These are phyloP conservation scores for Tubosaeta sp. DNA, from an alignment of 768 basidiomycete species.

Conservation along the genomic window DNA sequence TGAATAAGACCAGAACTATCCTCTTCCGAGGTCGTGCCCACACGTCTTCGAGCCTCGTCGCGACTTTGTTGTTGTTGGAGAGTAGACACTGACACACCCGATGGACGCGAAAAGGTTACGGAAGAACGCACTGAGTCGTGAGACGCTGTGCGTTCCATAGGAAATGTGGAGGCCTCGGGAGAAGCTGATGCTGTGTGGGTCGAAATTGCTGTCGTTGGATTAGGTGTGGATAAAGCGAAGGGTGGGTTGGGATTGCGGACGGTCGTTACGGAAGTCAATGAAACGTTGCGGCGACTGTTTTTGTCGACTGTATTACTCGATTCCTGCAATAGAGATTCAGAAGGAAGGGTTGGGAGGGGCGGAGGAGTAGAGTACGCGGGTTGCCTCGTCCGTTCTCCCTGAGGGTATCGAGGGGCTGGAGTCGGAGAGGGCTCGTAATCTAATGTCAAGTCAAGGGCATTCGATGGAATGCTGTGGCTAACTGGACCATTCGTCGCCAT, in stretches of 20 bases:
- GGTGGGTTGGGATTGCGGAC: slow-evolving; percentile 39
- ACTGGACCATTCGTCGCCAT: slow-evolving; percentile 6
- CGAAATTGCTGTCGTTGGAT: slow-evolving; percentile 64
- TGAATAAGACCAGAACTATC: slow-evolving; percentile 21
- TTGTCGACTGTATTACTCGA: slow-evolving; percentile 23
- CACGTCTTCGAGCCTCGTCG: slow-evolving; percentile 34
- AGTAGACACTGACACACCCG: slow-evolving; percentile 49
- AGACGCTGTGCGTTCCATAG: slow-evolving; percentile 45
- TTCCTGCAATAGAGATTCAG: slow-evolving; percentile 42
- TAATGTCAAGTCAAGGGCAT: slow-evolving; percentile 29
- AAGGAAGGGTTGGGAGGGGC: slow-evolving; percentile 56
- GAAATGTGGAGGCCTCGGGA: slow-evolving; percentile 29
- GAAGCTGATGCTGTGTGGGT: slow-evolving; percentile 58
- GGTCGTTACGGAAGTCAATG: slow-evolving; percentile 42
- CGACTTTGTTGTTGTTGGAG: slow-evolving; percentile 51
- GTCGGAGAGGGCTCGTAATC: slow-evolving; percentile 47
- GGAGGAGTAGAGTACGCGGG: slow-evolving; percentile 51
- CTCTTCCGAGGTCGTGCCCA: slow-evolving; percentile 25
- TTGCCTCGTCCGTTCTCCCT: slow-evolving; percentile 39
- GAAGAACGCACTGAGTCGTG: slow-evolving; percentile 41
- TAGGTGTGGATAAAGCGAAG: slow-evolving; percentile 50
- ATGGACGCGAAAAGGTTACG: slow-evolving; percentile 64
- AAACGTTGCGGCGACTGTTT: slow-evolving; percentile 38
- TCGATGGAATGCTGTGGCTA: slow-evolving; percentile 18
- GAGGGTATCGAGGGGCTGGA: slow-evolving; percentile 34